These are phyloP conservation scores for Tetrapisispora fleetii DNA, from an alignment of 805 yeast species.

Conservation along the genomic window DNA sequence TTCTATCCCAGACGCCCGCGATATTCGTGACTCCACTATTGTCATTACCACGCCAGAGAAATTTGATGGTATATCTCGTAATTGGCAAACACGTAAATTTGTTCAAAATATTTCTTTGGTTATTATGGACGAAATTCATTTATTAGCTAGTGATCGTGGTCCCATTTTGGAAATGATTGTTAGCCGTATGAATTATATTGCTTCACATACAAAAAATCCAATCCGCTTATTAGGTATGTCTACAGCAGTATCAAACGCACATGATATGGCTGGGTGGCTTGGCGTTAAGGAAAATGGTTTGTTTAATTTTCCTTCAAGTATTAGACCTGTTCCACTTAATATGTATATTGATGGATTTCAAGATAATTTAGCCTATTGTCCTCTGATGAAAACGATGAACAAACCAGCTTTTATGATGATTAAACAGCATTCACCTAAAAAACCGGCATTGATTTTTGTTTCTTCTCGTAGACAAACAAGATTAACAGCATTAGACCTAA, in stretches of 20 bases:
- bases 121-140: constrained; percentile 93
- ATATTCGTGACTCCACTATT: constrained; percentile 72
- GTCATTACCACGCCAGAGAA: constrained; percentile 93
- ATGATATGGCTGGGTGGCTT: constrained; percentile 89
- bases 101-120: constrained; percentile 75
- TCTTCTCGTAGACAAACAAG: constrained; percentile 91
- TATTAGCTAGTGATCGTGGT: constrained; percentile 95
- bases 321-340: constrained; percentile 87
- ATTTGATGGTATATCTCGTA: constrained; percentile 96
- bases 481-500: constrained; percentile 67
- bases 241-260: constrained; percentile 85
- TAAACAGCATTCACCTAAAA: constrained; percentile 84
- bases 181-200: constrained; percentile 59
- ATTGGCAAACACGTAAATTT: constrained; percentile 74
- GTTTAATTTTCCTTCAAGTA: constrained; percentile 86
- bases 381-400: constrained; percentile 56
- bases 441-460: constrained; percentile 92
- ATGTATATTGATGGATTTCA: constrained; percentile 84
- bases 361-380: constrained; percentile 69
- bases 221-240: constrained; percentile 86
- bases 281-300: constrained; percentile 86
- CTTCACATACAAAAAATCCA: constrained; percentile 70
- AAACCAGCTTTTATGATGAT: constrained; percentile 87
- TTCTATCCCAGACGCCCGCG: constrained; percentile 78
- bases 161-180: constrained; percentile 93